Evolutionary conservation across 257 asterid genomes (phyloP).

Genomic region (Anisodus tanguticus): DNA sequence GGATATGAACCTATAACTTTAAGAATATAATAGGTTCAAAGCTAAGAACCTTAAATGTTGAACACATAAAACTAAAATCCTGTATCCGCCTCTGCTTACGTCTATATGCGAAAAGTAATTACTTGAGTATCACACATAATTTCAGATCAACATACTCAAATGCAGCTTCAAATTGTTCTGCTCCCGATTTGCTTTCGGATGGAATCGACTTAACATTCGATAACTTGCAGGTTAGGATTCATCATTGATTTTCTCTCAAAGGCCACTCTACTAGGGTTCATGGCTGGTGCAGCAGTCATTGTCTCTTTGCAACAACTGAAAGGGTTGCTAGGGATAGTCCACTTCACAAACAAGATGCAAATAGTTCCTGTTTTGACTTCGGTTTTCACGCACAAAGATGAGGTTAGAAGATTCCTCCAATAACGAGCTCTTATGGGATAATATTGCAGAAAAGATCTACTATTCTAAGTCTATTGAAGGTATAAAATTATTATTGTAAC

Average conservation of each 20-base stretch:
- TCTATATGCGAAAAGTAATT: not conserved
- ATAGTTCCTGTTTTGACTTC: conserved; percentile 72
- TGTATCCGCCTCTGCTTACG: no score
- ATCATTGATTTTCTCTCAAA: conserved; percentile 88
- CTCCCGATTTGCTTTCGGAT: no score
- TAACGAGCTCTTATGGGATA: not conserved
- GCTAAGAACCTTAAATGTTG: no score
- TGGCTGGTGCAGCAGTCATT: conserved; percentile 92
- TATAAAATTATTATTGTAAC: conserved; percentile 12
- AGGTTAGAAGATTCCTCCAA: conserved; percentile 48
- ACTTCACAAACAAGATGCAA: conserved; percentile 84
- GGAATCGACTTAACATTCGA: conserved; percentile 36
- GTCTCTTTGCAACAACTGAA: conserved; percentile 90
- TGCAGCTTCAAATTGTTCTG: no score
- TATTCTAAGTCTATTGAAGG: not conserved
- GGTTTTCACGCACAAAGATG: conserved; percentile 59
- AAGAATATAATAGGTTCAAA: no score
- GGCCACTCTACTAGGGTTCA: conserved; percentile 90
- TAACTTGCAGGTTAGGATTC: conserved; percentile 73
- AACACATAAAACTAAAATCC: no score
- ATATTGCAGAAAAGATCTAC: no score
- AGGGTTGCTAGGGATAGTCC: conserved; percentile 84
- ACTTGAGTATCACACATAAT: not conserved
- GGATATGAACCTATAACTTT: no score
- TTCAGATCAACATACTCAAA: not conserved